Evolutionary conservation across 495 filamentous ascomycete genomes (phyloP).

Genomic region (Aspergillus kassunensis): DNA sequence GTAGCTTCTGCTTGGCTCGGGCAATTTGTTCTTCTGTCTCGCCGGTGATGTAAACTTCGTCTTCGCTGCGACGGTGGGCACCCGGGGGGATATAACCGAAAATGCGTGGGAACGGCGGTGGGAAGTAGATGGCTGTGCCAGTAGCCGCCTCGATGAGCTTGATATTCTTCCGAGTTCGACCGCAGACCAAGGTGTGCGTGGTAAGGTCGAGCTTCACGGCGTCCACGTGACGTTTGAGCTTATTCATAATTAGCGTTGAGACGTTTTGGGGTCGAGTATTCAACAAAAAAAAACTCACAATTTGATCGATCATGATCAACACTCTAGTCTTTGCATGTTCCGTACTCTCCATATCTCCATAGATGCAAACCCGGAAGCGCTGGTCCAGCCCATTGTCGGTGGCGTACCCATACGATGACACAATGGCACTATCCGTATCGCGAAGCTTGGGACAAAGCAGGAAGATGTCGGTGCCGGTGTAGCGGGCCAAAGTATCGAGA

Average conservation of each 20-base stretch:
- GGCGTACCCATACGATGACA: constrained; percentile 61
- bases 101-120: constrained; percentile 83
- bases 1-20: constrained; percentile 82
- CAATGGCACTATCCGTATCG: constrained; percentile 48
- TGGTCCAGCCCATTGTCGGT: constrained; percentile 68
- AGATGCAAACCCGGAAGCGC: constrained; percentile 85
- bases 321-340: constrained; percentile 96
- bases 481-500: constrained; percentile 74
- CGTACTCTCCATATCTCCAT: constrained; percentile 89
- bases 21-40: constrained; percentile 74
- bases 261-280: too few species aligned
- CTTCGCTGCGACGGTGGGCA: constrained; percentile 72
- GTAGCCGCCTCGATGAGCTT: constrained; percentile 93
- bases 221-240: constrained; percentile 86
- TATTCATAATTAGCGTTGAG: constrained; percentile 29
- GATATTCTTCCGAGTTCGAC: constrained; percentile 90
- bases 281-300: constrained; percentile 75
- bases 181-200: constrained; percentile 85
- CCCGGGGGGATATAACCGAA: constrained; percentile 83
- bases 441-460: constrained; percentile 73
- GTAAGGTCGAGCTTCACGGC: constrained; percentile 77
- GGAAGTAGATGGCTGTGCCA: constrained; percentile 95
- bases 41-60: constrained; percentile 92
- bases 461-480: constrained; percentile 94
- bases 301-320: constrained; percentile 94